Evolutionary conservation across 495 filamentous ascomycete genomes (phyloP).

Genomic region (Patellaria atrata): DNA sequence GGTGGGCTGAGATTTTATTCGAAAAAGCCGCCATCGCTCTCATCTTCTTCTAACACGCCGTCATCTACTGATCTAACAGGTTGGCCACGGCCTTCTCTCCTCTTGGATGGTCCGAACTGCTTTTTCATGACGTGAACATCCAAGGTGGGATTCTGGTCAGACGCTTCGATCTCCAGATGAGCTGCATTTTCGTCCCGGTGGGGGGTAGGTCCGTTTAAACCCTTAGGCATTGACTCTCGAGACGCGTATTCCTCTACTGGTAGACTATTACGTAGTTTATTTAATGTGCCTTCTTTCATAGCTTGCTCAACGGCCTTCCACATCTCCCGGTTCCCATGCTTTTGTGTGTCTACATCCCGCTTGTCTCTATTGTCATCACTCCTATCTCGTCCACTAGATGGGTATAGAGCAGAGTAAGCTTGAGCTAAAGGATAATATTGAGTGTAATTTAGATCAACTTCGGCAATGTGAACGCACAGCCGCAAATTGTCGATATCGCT

Average conservation of each 20-base stretch:
- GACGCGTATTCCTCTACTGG: conserved; percentile 24
- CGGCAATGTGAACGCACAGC: conserved; percentile 43
- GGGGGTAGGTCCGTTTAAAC: conserved; percentile 1
- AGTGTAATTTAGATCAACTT: conserved; percentile 73
- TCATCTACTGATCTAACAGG: conserved; percentile 1
- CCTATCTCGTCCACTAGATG: conserved; percentile 21
- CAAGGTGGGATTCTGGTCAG: background rate
- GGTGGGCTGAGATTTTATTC: too few species aligned
- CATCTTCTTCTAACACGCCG: conserved; percentile 25
- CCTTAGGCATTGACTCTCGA: conserved; percentile 8
- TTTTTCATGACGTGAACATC: background rate
- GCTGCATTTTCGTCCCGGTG: conserved; percentile 1
- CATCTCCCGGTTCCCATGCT: conserved; percentile 39
- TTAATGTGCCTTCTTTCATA: conserved; percentile 49
- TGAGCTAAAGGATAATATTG: conserved; percentile 66
- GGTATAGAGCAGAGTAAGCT: conserved; percentile 68
- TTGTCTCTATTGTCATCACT: conserved; percentile 14
- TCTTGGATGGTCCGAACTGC: background rate
- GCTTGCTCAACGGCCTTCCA: conserved; percentile 56
- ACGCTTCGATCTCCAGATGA: background rate
- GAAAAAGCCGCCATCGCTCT: conserved; percentile 46
- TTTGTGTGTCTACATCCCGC: conserved; percentile 5
- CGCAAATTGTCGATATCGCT: conserved; percentile 32
- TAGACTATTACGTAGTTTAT: conserved; percentile 33
- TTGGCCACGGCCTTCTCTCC: background rate